phyloP scores from a whole-genome alignment of 1,139 yeast genomes.

The Yamadazyma triangularis region DNA sequence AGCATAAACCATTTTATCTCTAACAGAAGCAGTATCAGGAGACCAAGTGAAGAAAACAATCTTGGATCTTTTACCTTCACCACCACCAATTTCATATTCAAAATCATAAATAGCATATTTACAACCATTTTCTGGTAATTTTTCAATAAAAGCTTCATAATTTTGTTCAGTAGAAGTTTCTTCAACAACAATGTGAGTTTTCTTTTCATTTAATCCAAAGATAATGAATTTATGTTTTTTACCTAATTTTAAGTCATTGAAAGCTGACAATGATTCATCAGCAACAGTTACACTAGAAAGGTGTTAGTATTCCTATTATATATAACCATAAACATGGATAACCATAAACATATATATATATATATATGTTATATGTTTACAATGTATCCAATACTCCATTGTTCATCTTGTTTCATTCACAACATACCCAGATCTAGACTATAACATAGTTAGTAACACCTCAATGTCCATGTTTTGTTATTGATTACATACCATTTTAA shows the following conservation, averaged over 20 bases:
- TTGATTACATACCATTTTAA: too few species aligned
- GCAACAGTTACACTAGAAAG: conserved; percentile 93
- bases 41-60: conserved; percentile 95
- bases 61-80: conserved; percentile 96
- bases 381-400: too few species aligned
- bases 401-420: neutral
- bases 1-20: conserved; percentile 96
- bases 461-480: too few species aligned
- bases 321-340: too few species aligned
- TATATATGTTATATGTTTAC: too few species aligned
- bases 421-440: conserved; percentile 72
- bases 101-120: conserved; percentile 96
- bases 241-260: conserved; percentile 94
- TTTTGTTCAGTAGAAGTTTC: conserved; percentile 69
- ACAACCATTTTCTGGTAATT: conserved; percentile 94
- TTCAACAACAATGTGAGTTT: conserved; percentile 88
- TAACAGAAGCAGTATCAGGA: conserved; percentile 94
- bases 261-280: conserved; percentile 88
- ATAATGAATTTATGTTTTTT: conserved; percentile 83
- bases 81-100: conserved; percentile 83
- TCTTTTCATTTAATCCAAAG: conserved; percentile 73
- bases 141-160: conserved; percentile 80
- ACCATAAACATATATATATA: too few species aligned
- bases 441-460: too few species aligned
- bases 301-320: too few species aligned